Conservation (phyloP, 176 grass and related monocot species). For the Microstegium vimineum region DNA sequence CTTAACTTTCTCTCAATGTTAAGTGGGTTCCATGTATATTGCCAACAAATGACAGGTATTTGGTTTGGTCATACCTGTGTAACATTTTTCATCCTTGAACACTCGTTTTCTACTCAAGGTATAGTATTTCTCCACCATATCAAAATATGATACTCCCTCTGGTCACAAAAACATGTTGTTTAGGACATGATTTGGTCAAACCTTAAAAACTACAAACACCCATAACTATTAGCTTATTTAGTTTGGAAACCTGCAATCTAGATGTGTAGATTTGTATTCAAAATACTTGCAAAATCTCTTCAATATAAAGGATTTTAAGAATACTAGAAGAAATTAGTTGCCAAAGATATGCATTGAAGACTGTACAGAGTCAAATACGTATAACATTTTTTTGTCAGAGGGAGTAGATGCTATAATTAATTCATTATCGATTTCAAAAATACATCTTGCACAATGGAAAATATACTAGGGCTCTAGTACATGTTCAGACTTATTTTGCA, state of each 20-base stretch:
- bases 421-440: neutral
- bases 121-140: conserved; percentile 4
- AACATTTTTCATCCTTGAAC: neutral
- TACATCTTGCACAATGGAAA: neutral
- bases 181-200: neutral
- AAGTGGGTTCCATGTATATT: neutral
- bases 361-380: neutral
- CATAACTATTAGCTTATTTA: neutral
- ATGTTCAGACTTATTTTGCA: neutral
- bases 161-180: neutral
- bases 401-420: neutral
- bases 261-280: neutral
- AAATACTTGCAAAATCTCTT: neutral
- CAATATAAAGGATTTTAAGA: neutral
- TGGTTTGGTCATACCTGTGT: conserved; percentile 7
- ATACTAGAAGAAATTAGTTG: neutral
- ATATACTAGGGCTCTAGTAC: neutral
- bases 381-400: neutral
- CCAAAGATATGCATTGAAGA: neutral
- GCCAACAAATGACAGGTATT: conserved; percentile 6
- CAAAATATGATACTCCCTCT: neutral
- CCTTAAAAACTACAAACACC: neutral
- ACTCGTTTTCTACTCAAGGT: neutral
- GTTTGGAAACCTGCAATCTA: neutral
- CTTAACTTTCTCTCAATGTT: conserved; percentile 11